Percentiles rank a stretch among this genome's conserved stretches.
These are phyloP conservation scores for Acacia pycnantha DNA, from an alignment of 331 rosid species.

Conservation along the genomic window DNA sequence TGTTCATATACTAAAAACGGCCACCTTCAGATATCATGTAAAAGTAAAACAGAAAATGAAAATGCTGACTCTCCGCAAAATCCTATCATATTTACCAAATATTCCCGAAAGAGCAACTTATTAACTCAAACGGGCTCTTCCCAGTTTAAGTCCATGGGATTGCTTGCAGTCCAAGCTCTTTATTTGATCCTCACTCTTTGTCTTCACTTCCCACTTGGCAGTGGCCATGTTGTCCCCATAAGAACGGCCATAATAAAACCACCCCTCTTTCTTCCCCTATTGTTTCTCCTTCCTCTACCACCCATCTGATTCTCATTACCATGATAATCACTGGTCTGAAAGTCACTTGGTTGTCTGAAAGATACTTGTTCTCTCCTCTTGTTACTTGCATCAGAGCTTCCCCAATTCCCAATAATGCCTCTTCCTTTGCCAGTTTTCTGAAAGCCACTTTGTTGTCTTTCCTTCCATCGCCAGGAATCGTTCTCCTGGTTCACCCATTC, in stretches of 20 bases:
- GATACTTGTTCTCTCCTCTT: slow-evolving; percentile 33
- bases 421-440: slow-evolving; percentile 21
- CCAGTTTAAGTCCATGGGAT: slow-evolving; percentile 14
- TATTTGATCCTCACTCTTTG: slow-evolving; percentile 15
- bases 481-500: slow-evolving; percentile 34
- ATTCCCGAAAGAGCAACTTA: neutral
- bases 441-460: slow-evolving; percentile 24
- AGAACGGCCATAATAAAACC: slow-evolving; percentile 23
- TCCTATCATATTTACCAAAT: neutral
- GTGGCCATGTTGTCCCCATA: neutral
- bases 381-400: slow-evolving; percentile 27
- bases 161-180: slow-evolving; percentile 14
- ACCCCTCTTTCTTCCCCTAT: slow-evolving; percentile 35
- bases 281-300: slow-evolving; percentile 33
- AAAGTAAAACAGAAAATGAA: neutral
- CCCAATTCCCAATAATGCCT: slow-evolving; percentile 34
- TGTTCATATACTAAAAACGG: neutral
- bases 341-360: neutral
- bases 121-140: slow-evolving; percentile 11
- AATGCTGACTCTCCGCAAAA: neutral
- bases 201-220: slow-evolving; percentile 24
- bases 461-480: slow-evolving; percentile 35
- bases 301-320: slow-evolving; percentile 30
- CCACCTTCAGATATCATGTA: neutral
- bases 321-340: slow-evolving; percentile 26